Evolutionary conservation across 1,284 basidiomycete species (phyloP), one percentile per base, ranked within the genome.

Genomic region (Marasmius sp.): DNA sequence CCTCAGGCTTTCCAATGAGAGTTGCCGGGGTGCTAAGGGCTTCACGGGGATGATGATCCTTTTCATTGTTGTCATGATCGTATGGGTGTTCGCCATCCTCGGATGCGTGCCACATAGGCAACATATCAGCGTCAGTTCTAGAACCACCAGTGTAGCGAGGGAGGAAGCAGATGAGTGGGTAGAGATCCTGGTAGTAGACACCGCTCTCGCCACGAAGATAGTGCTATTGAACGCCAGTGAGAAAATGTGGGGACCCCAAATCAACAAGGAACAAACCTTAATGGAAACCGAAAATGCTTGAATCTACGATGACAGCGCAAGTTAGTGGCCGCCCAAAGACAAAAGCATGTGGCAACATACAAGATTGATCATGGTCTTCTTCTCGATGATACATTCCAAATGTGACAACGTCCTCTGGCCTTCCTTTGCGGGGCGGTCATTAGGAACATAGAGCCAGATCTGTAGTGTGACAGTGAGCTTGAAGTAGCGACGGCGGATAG

Each of bases 291-390:
- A 79, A 66, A 83, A 90, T 1, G 85, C 89, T 72, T 89, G 83
- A 33, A 89, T 74, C 82, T 85, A 57, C 37, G 57, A 34, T 27
- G 27, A 57, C 39, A 22, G 36, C 2, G 34, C 36, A 56, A 48
- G 27, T 27, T 27, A 27, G 27, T 27, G 27, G 27, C 27, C 27
- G 27, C 27, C 8, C 43, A 34, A 37, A 57, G 45, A 47, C 45
- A 20, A 47, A 16, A 47, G 45, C 45, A n/a, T 8, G 6, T 37
- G 12, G 22, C 2, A 39, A 65, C 76, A 54, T 62, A 84, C 85
- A 62, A 92, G 74, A 70, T 89, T 88, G 61, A 91, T 81, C 80
- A 91, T 86, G 9, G 85, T 85, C 73, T 87, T 88, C 75, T 91
- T 91, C 75, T 92, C 89, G 39, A 91, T 82, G 1, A 85, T 73